Conservation (phyloP, 441 rosid species). For the Metrosideros polymorpha region DNA sequence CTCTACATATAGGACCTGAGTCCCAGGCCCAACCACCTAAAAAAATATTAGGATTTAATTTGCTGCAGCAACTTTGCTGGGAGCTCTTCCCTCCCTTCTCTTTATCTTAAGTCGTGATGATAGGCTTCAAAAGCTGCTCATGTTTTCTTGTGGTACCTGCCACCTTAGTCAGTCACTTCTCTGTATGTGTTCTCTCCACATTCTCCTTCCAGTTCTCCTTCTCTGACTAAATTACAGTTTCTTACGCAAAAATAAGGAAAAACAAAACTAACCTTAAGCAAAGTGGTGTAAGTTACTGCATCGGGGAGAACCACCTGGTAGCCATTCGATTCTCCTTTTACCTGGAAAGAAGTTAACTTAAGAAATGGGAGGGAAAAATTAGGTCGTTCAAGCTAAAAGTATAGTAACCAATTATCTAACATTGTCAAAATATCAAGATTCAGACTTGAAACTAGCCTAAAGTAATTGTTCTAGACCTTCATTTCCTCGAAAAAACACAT, state of each 20-base stretch:
- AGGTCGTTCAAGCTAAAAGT: not conserved
- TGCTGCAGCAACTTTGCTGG: not conserved
- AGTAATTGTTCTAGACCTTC: constrained; percentile 56
- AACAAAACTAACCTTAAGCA: constrained; percentile 39
- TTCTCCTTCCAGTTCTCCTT: not conserved
- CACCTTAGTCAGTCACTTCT: not conserved
- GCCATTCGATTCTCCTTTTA: constrained; percentile 25
- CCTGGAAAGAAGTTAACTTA: constrained; percentile 23
- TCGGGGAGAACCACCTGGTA: constrained; percentile 37
- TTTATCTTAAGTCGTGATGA: not conserved
- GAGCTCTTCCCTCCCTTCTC: not conserved
- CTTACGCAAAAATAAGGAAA: not conserved
- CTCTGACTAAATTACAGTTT: not conserved
- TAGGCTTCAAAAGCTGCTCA: not conserved
- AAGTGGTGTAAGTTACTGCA: constrained; percentile 53
- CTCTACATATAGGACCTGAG: not conserved
- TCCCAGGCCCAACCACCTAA: not conserved
- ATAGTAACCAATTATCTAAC: not conserved
- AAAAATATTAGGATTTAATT: not conserved
- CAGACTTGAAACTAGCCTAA: constrained; percentile 40
- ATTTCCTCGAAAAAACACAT: constrained; percentile 46
- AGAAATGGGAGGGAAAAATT: not conserved
- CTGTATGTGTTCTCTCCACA: not conserved
- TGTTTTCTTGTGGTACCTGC: not conserved
- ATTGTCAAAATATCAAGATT: not conserved